phyloP scores from a whole-genome alignment of 257 asterid genomes.

The Solanum etuberosum region DNA sequence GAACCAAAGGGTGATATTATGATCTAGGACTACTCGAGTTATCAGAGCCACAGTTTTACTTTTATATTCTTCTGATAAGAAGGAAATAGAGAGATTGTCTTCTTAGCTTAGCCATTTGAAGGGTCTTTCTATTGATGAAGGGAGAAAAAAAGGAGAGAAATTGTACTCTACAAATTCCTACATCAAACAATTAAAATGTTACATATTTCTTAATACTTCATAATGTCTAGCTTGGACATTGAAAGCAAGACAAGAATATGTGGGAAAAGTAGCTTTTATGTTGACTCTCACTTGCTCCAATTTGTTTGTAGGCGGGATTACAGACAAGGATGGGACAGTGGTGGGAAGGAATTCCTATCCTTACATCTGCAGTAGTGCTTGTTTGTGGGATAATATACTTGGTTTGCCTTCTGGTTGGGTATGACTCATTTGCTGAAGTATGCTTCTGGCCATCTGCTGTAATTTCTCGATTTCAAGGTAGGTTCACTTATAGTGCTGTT shows the following conservation, averaged over 20 bases:
- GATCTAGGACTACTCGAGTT: background rate
- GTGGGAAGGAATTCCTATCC: conserved; percentile 93
- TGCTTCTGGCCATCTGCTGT: conserved; percentile 88
- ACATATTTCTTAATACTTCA: background rate
- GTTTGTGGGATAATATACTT: conserved; percentile 75
- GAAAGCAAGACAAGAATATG: background rate
- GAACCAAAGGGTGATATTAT: background rate
- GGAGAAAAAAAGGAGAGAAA: background rate
- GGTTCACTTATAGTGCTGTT: background rate
- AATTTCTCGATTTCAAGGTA: conserved; percentile 83
- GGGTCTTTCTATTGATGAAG: background rate
- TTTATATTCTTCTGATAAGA: background rate
- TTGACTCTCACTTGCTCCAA: background rate
- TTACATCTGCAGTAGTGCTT: conserved; percentile 60
- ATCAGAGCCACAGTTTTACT: background rate
- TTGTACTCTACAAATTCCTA: background rate
- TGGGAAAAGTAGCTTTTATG: background rate
- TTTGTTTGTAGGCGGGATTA: conserved; percentile 55
- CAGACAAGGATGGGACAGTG: conserved; percentile 76
- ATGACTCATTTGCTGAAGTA: conserved; percentile 80
- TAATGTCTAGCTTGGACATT: background rate
- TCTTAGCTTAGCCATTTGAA: background rate
- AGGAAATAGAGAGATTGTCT: background rate
- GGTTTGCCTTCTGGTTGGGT: conserved; percentile 80
- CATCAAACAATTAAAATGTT: background rate